Conservation (phyloP, 2,329 filamentous ascomycete species). For the Alternaria metachromatica region DNA sequence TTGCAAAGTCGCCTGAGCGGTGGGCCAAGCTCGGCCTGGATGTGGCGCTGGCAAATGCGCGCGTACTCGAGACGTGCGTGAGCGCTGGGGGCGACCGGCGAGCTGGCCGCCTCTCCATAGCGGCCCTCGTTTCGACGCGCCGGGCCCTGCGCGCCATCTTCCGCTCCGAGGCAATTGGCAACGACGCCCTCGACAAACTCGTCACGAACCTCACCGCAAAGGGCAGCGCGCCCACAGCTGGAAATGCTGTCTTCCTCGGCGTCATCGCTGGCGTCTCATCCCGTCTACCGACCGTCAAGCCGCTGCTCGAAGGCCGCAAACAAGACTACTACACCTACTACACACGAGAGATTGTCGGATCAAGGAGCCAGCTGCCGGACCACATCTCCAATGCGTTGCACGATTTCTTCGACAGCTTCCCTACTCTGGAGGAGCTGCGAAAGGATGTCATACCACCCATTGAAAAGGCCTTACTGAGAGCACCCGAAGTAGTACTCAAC, state of each 20-base stretch:
- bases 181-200: conserved; percentile 67
- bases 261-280: conserved; percentile 86
- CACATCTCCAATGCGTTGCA: conserved; percentile 76
- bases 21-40: conserved; percentile 72
- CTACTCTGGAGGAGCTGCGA: conserved; percentile 74
- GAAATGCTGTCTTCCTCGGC: conserved; percentile 79
- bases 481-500: conserved; percentile 86
- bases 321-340: conserved; percentile 82
- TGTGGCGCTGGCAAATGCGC: conserved; percentile 72
- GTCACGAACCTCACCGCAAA: conserved; percentile 75
- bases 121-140: conserved; percentile 78
- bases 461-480: conserved; percentile 86
- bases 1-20: conserved; percentile 63
- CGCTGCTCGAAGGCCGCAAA: conserved; percentile 70
- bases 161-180: conserved; percentile 62
- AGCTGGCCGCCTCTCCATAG: conserved; percentile 67
- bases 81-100: conserved; percentile 49
- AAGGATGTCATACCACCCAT: conserved; percentile 79
- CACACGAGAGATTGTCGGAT: conserved; percentile 81
- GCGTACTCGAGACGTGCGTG: conserved; percentile 78
- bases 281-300: conserved; percentile 69
- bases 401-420: conserved; percentile 84
- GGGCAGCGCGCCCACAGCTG: conserved; percentile 66
- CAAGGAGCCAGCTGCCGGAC: conserved; percentile 71
- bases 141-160: conserved; percentile 80